Percentiles rank a stretch among this genome's conserved stretches.
phyloP scores from a whole-genome alignment of 495 filamentous ascomycete genomes.

The Ascobolus immersus region DNA sequence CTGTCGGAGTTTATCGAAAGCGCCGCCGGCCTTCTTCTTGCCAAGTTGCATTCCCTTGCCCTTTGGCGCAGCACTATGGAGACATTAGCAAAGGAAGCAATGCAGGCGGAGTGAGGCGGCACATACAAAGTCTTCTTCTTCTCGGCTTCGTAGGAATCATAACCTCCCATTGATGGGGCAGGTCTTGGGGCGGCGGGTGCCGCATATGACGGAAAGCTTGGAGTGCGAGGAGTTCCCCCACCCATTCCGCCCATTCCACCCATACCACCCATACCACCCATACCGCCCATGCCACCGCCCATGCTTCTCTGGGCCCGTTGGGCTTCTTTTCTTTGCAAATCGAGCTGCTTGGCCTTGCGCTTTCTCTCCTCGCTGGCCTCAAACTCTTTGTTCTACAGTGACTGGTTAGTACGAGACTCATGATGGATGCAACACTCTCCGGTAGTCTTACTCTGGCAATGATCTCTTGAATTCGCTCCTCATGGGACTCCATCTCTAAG shows the following conservation, averaged over 20 bases:
- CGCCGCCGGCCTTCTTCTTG: constrained; percentile 90
- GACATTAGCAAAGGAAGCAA: no score
- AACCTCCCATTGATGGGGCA: constrained; percentile 35
- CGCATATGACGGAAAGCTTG: constrained; percentile 71
- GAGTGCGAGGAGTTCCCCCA: constrained; percentile 35
- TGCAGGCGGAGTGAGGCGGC: constrained; percentile 10
- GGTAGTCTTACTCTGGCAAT: constrained; percentile 51
- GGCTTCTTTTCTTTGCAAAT: constrained; percentile 91
- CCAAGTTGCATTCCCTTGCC: constrained; percentile 97
- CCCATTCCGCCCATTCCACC: constrained; percentile 26
- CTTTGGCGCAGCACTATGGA: constrained; percentile 31
- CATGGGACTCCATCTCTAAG: constrained; percentile 95
- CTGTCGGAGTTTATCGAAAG: constrained; percentile 82
- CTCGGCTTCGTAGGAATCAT: constrained; percentile 82
- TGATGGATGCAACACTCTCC: constrained; percentile 7
- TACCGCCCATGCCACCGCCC: constrained; percentile 22
- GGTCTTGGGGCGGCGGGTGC: constrained; percentile 46
- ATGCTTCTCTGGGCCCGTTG: no score
- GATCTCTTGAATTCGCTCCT: constrained; percentile 94
- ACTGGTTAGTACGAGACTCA: constrained; percentile 13
- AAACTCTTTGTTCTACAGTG: constrained; percentile 72
- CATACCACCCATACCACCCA: no score
- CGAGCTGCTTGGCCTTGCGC: constrained; percentile 87
- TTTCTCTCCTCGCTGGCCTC: constrained; percentile 96
- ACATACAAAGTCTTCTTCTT: constrained; percentile 84